Conservation (phyloP, 495 filamentous ascomycete species). For the Polyplosphaeria fusca region DNA sequence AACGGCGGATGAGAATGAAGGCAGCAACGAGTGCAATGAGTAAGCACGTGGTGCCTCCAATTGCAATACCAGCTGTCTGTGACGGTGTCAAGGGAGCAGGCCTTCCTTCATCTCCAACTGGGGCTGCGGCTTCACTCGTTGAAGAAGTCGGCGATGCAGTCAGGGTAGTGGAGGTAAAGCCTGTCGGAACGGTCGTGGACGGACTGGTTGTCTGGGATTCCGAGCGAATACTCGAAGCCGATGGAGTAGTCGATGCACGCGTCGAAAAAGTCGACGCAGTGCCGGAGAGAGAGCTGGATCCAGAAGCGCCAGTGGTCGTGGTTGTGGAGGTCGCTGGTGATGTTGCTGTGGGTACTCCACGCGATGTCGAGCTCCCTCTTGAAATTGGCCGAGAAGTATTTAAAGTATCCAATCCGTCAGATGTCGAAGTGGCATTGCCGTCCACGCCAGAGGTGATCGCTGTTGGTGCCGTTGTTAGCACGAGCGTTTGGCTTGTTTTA, state of each 20-base stretch:
- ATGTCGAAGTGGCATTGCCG: too few species aligned
- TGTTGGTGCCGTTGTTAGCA: too few species aligned
- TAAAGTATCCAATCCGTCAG: too few species aligned
- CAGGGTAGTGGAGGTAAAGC: background rate
- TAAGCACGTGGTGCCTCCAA: constrained; percentile 21
- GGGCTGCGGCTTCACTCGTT: constrained; percentile 4
- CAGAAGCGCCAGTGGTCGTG: background rate
- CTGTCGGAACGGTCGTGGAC: background rate
- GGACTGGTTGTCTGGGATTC: background rate
- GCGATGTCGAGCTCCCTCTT: too few species aligned
- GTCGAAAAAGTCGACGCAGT: too few species aligned
- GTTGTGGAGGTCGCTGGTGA: too few species aligned
- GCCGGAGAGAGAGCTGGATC: too few species aligned
- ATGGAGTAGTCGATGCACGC: too few species aligned
- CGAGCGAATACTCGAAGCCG: background rate
- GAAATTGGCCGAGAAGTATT: too few species aligned
- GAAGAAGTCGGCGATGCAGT: constrained; percentile 6
- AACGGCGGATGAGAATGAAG: constrained; percentile 22
- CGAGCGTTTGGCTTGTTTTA: too few species aligned
- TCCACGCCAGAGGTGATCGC: too few species aligned
- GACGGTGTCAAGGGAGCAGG: constrained; percentile 15
- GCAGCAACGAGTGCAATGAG: constrained; percentile 29
- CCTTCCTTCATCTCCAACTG: constrained; percentile 1
- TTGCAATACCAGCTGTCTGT: constrained; percentile 26
- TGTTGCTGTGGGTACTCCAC: too few species aligned